These are phyloP conservation scores for Adansonia digitata DNA, from an alignment of 345 rosid species.

Conservation along the genomic window DNA sequence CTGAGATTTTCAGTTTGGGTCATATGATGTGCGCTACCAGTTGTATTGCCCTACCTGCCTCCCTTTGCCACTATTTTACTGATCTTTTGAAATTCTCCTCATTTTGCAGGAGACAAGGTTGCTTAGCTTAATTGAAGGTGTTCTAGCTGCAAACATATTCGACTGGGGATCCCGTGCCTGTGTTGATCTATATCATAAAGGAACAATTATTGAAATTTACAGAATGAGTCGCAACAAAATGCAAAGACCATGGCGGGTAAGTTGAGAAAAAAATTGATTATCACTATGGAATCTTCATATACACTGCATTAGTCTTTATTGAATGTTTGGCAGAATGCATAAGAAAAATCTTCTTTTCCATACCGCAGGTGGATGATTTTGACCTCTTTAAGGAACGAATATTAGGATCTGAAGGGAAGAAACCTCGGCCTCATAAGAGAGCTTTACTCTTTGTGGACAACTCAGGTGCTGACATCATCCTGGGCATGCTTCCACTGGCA, in stretches of 20 bases:
- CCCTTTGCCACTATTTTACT: not conserved
- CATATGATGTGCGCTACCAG: not conserved
- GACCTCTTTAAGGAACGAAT: constrained; percentile 85
- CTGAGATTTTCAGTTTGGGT: not conserved
- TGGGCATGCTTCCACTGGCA: constrained; percentile 98
- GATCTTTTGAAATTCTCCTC: constrained; percentile 3
- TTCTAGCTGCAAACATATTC: constrained; percentile 96
- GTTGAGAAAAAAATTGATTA: constrained; percentile 18
- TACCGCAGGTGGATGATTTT: constrained; percentile 84
- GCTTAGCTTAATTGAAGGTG: constrained; percentile 90
- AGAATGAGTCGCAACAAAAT: constrained; percentile 98
- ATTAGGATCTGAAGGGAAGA: constrained; percentile 61
- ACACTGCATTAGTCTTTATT: not conserved
- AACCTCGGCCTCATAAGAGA: constrained; percentile 74
- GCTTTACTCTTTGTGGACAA: constrained; percentile 97
- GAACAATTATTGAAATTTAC: constrained; percentile 95
- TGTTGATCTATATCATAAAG: constrained; percentile 96
- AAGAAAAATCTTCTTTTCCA: constrained; percentile 8
- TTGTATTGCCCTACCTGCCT: not conserved
- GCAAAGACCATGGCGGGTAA: constrained; percentile 97
- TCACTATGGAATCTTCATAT: not conserved
- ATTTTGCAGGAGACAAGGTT: constrained; percentile 74
- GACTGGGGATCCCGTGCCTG: constrained; percentile 99
- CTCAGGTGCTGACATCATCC: constrained; percentile 88
- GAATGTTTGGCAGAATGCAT: constrained; percentile 1